Base-by-base conservation (phyloP, 1,284 basidiomycete genomes). In the Chalciporus sp. region DNA sequence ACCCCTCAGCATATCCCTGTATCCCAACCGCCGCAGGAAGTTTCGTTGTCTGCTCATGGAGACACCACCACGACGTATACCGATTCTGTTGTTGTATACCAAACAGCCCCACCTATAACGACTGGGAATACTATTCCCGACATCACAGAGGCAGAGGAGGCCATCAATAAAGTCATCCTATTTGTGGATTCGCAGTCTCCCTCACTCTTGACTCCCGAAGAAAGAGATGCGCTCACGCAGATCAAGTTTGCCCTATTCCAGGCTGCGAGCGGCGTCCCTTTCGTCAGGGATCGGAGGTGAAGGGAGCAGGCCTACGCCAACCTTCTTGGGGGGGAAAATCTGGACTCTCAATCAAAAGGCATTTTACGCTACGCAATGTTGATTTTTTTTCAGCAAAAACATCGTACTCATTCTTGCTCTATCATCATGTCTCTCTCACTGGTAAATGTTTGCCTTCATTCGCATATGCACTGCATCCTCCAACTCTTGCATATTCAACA, bases 231-330 rank as follows among this genome's bases (percentile, higher is more conserved):
- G 11, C 73, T 86, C 23, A 57, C 65, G 10, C 70, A 74, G 41
- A 73, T 85, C 58, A 82, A 82, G 61, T 69, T 60, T 42, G 73
- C 72, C 7, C 66, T 84, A 45, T 82, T 81, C 63, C 74, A 79
- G 53, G 73, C 72, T 31, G 76, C 66, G 27, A 74, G 66, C 41
- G 77, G 77, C 27, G 64, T 80, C 17, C 72, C 77, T 8, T 79
- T 62, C 47, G 59, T 59, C 5, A 65, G 72, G 51, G 71, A 69
- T 7, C 63, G 63, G 47, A 67, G 71, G 55, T 73, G 40, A 72
- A 29, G 26, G 20, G 37, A 20, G 14, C 45, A 47, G 27, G 14
- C 14, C 16, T 28, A 14, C 52, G 26, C 53, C 3, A 19, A 53
- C 44, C 42, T 41, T 19, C 23, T 23, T 23, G 23, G 23, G 42